Percentiles rank a stretch among this genome's conserved stretches.
Conservation (phyloP, 208 protist genomes). For the Acanthamoeba polyphaga region DNA sequence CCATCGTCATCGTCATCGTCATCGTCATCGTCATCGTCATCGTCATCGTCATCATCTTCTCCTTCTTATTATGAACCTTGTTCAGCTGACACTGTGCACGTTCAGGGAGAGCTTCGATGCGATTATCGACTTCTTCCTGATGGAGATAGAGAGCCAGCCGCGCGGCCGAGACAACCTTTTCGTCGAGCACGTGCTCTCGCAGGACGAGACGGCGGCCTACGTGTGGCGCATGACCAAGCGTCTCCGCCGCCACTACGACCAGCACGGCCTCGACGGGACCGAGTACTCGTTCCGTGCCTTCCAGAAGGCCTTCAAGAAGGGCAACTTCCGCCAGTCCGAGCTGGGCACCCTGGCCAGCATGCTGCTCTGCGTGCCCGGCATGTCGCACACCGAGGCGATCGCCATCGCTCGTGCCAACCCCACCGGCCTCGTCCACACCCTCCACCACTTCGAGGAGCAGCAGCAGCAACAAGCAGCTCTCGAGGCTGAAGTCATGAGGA, state of each 20-base stretch:
- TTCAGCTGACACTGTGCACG: neutral
- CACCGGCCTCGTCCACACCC: neutral
- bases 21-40: neutral
- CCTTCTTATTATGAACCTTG: too few species aligned
- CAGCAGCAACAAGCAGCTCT: too few species aligned
- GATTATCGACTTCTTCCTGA: constrained; percentile 48
- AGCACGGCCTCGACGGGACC: neutral
- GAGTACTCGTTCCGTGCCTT: constrained; percentile 5
- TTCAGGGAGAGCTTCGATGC: neutral
- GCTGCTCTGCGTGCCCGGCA: neutral
- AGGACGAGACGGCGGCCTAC: neutral
- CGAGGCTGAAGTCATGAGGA: too few species aligned
- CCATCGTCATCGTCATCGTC: neutral
- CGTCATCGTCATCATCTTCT: too few species aligned
- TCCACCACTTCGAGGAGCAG: neutral
- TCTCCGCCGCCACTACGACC: neutral
- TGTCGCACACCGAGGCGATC: neutral
- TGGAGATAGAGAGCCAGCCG: constrained; percentile 6
- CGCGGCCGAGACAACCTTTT: neutral
- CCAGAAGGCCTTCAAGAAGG: neutral
- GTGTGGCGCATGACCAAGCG: constrained; percentile 69
- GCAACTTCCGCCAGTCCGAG: neutral
- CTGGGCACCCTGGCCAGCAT: neutral
- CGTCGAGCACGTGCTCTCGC: neutral
- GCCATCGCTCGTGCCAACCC: neutral